Conservation (phyloP, 1,284 basidiomycete genomes). For the Inonotus hispidus region DNA sequence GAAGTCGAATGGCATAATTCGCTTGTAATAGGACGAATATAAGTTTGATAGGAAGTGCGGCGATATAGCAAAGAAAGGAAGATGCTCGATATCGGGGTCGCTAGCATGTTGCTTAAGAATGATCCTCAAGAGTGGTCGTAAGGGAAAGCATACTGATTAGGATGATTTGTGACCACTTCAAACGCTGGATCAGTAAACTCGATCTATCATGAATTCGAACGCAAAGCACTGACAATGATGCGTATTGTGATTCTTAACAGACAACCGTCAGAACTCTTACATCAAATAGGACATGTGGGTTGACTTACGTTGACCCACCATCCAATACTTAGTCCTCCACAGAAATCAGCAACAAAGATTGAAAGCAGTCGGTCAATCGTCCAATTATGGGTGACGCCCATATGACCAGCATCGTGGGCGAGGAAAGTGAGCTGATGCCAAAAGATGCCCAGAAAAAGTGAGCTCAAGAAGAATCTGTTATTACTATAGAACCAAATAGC, state of each 20-base stretch:
- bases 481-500: slow-evolving; percentile 62
- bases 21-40: slow-evolving; percentile 95
- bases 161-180: slow-evolving; percentile 92
- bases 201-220: slow-evolving; percentile 6
- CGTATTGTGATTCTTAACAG: slow-evolving; percentile 85
- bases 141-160: slow-evolving; percentile 70
- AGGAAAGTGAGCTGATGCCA: slow-evolving; percentile 96
- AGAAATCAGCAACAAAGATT: slow-evolving; percentile 79
- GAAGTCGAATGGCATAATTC: slow-evolving; percentile 77
- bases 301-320: slow-evolving; percentile 95
- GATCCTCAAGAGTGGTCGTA: background rate
- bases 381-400: slow-evolving; percentile 90
- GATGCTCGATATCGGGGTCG: slow-evolving; percentile 93
- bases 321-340: slow-evolving; percentile 89
- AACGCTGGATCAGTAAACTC: slow-evolving; percentile 18
- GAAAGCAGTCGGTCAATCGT: slow-evolving; percentile 74
- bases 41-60: slow-evolving; percentile 80
- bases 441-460: slow-evolving; percentile 78
- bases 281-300: slow-evolving; percentile 6
- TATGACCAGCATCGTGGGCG: slow-evolving; percentile 94
- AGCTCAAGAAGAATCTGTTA: slow-evolving; percentile 64
- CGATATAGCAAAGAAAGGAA: slow-evolving; percentile 95
- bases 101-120: slow-evolving; percentile 41
- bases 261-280: slow-evolving; percentile 15
- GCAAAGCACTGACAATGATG: slow-evolving; percentile 72